phyloP scores from a whole-genome alignment of 148 eudicot genomes.

The Cornus controversa region DNA sequence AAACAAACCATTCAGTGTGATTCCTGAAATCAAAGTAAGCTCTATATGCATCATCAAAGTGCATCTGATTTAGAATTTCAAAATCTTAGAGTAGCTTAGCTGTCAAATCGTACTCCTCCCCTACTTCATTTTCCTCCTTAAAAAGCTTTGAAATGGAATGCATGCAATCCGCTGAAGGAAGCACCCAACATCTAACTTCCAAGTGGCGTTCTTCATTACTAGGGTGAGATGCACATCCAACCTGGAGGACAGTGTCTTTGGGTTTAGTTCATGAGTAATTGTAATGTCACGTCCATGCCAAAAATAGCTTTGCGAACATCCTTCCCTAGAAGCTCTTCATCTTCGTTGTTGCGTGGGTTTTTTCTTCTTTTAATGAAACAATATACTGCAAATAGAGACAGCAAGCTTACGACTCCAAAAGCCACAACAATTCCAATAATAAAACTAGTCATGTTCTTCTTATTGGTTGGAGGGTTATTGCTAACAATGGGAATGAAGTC shows the following conservation, averaged over 20 bases:
- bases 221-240: slow-evolving; percentile 98
- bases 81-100: slow-evolving; percentile 72
- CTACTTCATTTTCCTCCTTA: slow-evolving; percentile 35
- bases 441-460: slow-evolving; percentile 46
- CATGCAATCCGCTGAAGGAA: slow-evolving; percentile 90
- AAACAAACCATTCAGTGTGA: slow-evolving; percentile 93
- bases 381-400: slow-evolving; percentile 37
- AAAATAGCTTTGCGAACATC: slow-evolving; percentile 55
- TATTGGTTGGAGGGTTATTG: slow-evolving; percentile 40
- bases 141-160: slow-evolving; percentile 60
- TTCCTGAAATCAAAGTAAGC: slow-evolving; percentile 91
- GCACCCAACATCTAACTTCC: slow-evolving; percentile 99
- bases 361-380: slow-evolving; percentile 42
- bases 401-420: slow-evolving; percentile 36
- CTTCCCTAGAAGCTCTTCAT: slow-evolving; percentile 42
- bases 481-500: slow-evolving; percentile 61
- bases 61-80: slow-evolving; percentile 87
- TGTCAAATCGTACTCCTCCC: slow-evolving; percentile 67
- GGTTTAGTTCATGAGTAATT: slow-evolving; percentile 79
- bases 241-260: slow-evolving; percentile 87
- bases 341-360: slow-evolving; percentile 30
- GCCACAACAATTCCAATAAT: slow-evolving; percentile 67
- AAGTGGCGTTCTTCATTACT: slow-evolving; percentile 89
- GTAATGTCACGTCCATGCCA: slow-evolving; percentile 94
- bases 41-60: slow-evolving; percentile 67